Percentiles rank a stretch among this genome's conserved stretches.
Evolutionary conservation across 2,329 filamentous ascomycete species (phyloP).

Genomic region (Aspergillus spinulosporus): DNA sequence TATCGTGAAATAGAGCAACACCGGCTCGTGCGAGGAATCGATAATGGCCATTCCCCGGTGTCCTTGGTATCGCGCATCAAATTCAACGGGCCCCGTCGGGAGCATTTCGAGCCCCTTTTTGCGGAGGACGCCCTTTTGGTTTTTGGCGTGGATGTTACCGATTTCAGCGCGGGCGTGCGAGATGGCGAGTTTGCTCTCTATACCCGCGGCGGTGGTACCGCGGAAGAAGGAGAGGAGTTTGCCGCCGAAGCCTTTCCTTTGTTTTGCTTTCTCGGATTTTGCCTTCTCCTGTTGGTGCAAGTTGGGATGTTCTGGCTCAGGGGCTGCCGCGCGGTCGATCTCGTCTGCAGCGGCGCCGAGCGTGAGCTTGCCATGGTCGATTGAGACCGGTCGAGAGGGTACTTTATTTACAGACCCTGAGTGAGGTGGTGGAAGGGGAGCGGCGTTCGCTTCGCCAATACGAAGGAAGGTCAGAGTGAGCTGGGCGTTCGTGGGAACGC

Average conservation of each 20-base stretch:
- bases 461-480: conserved; percentile 78
- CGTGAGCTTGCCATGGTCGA: conserved; percentile 57
- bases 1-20: conserved; percentile 62
- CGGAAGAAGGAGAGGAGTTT: conserved; percentile 57
- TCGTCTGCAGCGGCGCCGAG: conserved; percentile 66
- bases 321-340: conserved; percentile 60
- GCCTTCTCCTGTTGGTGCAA: background rate
- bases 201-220: conserved; percentile 66
- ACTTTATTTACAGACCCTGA: conserved; percentile 15
- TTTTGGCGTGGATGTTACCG: conserved; percentile 63
- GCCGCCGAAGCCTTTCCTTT: conserved; percentile 37
- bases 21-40: conserved; percentile 43
- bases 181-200: conserved; percentile 70
- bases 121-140: conserved; percentile 67
- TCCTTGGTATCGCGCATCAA: conserved; percentile 69
- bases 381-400: conserved; percentile 35
- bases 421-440: conserved; percentile 69
- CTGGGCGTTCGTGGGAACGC: conserved; percentile 83
- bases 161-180: conserved; percentile 69
- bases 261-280: conserved; percentile 10
- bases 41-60: conserved; percentile 73
- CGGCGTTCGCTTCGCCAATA: conserved; percentile 79
- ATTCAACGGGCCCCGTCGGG: conserved; percentile 66
- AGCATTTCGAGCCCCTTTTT: conserved; percentile 58
- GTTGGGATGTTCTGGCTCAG: conserved; percentile 42